phyloP scores from a whole-genome alignment of 1,284 basidiomycete genomes.

The Cryptococcus wingfieldii region DNA sequence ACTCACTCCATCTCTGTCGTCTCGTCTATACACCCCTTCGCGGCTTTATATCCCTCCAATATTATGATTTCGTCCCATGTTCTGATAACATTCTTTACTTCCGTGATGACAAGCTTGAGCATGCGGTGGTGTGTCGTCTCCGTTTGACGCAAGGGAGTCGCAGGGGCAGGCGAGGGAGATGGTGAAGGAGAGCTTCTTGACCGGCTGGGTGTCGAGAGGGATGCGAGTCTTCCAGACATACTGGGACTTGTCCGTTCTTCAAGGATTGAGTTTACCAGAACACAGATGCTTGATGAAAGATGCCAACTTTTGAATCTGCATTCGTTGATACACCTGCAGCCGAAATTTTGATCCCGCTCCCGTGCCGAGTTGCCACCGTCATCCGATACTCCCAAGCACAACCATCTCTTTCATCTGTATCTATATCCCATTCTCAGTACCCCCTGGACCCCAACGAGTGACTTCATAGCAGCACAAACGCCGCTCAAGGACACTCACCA shows the following conservation, averaged over 20 bases:
- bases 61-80: constrained; percentile 43
- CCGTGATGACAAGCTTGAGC: constrained; percentile 37
- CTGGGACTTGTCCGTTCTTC: no score
- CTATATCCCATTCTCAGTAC: not conserved
- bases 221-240: constrained; percentile 28
- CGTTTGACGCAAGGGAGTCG: constrained; percentile 3
- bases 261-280: no score
- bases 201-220: constrained; percentile 53
- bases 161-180: constrained; percentile 36
- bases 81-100: constrained; percentile 27
- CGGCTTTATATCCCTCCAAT: constrained; percentile 37
- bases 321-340: no score
- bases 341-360: not conserved
- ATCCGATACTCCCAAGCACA: no score
- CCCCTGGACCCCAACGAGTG: no score
- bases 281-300: no score
- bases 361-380: no score
- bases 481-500: not conserved
- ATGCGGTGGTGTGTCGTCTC: constrained; percentile 45
- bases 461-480: no score
- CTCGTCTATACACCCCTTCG: constrained; percentile 35
- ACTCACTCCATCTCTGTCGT: constrained; percentile 29
- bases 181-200: constrained; percentile 49
- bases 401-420: not conserved
- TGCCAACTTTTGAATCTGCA: no score